A percentile compares a stretch with the other conserved stretches of the same genome.
Evolutionary conservation across 1,284 basidiomycete genomes (phyloP).

Genomic region (Polyporus tsugae): DNA sequence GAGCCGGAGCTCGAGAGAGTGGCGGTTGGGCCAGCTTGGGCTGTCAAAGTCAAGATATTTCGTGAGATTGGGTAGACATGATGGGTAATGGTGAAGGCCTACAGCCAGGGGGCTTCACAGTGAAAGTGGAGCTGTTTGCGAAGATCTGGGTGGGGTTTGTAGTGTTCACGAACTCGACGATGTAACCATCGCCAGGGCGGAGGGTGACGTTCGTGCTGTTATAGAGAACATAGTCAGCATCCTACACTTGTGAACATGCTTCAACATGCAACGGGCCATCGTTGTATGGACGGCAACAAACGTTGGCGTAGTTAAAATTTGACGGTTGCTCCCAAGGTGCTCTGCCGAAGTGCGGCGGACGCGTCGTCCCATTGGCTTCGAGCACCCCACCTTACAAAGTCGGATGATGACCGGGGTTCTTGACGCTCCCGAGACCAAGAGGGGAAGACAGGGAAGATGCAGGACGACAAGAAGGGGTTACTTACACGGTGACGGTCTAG

Average conservation of each 20-base stretch:
- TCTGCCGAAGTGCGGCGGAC: background rate
- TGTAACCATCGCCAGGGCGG: constrained; percentile 45
- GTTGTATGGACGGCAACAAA: background rate
- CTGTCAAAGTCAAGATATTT: background rate
- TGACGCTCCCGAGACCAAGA: background rate
- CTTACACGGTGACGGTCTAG: constrained; percentile 38
- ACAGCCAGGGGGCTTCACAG: constrained; percentile 48
- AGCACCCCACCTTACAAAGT: background rate
- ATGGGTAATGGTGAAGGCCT: constrained; percentile 26
- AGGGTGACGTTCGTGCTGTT: constrained; percentile 49
- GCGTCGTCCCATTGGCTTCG: background rate
- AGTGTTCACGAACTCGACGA: constrained; percentile 54
- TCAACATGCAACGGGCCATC: background rate
- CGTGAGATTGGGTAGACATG: background rate
- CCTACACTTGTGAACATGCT: background rate
- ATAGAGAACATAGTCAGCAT: background rate
- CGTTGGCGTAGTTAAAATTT: background rate
- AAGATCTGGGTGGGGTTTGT: constrained; percentile 50
- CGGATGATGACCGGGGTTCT: background rate
- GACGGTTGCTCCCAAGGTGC: background rate
- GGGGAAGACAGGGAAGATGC: background rate
- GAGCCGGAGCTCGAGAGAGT: constrained; percentile 15
- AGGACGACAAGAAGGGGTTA: background rate
- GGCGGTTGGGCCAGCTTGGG: constrained; percentile 24
- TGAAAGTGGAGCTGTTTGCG: constrained; percentile 51